Base-by-base conservation (phyloP, 805 yeast genomes). In the Hanseniaspora vineae region DNA sequence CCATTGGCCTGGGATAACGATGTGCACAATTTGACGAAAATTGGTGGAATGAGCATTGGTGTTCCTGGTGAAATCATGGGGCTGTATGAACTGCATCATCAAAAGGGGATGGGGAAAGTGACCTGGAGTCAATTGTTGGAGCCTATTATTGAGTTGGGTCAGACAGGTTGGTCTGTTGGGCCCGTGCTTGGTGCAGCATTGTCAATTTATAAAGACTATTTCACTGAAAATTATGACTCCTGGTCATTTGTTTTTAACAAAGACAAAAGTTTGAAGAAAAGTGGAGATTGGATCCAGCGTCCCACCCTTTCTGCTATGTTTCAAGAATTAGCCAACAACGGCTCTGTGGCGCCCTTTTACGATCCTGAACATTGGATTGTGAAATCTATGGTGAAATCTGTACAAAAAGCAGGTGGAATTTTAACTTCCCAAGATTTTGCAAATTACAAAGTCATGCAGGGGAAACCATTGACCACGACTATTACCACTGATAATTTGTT, bases 1-100 rank as follows among this genome's bases (percentile, higher is more conserved):
- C 97, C 97, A 0, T 63, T 59, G 2, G 56, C 46, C 1, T 76
- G 92, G 3, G 66, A 68, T 55, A 75, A 76, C 52, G 69, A 80
- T 53, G 87, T 89, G 95, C 88, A 75, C 11, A 48, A 63, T 32
- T 61, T 73, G 13, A 73, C 94, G 0, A 75, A 76, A 53, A 65
- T 80, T 17, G 97, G 96, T 3, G 98, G 97, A 0, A 66, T 87
- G n/a, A 86, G 96, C 0, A 78, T 80, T 10, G 97, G 78, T 1
- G 77, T 84, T 17, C 98, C 98, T 0, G 98, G 98, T 11, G 97
- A 90, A 61, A 56, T 90, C 44, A 80, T 79, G 50, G 98, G 97
- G 0, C 66, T 88, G n/a, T 77, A 82, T 55, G 74, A 70, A 42
- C 66, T 90, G 39, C 77, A 66, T 61, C 54, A 63, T 31, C 52